Evolutionary conservation across 2,329 filamentous ascomycete species (phyloP).

Genomic region (Colletotrichum tropicicola): DNA sequence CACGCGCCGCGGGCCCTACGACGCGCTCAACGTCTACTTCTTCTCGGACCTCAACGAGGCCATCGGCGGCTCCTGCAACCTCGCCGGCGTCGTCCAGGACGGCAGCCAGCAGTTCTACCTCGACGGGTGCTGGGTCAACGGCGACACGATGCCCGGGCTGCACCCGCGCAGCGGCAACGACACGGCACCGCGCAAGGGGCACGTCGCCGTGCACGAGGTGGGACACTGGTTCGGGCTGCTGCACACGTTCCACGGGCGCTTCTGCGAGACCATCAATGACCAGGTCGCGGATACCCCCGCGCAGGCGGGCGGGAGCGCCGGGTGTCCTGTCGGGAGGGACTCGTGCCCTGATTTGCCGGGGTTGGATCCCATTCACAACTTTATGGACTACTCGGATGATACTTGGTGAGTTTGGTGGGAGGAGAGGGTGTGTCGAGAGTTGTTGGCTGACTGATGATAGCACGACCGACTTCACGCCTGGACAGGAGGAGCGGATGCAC

Average conservation of each 20-base stretch:
- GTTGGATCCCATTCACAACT: constrained; percentile 48
- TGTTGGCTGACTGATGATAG: not conserved
- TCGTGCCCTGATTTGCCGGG: constrained; percentile 42
- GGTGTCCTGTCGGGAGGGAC: constrained; percentile 48
- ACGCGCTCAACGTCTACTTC: constrained; percentile 55
- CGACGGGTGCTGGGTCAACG: constrained; percentile 51
- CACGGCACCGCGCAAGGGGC: constrained; percentile 30
- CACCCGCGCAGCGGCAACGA: constrained; percentile 41
- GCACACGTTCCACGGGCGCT: constrained; percentile 55
- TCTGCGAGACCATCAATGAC: constrained; percentile 46
- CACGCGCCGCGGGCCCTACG: constrained; percentile 56
- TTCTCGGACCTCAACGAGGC: constrained; percentile 32
- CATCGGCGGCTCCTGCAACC: constrained; percentile 40
- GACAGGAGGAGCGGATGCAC: constrained; percentile 26
- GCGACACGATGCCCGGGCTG: constrained; percentile 48
- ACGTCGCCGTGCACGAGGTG: constrained; percentile 49
- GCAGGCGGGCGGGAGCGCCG: constrained; percentile 40
- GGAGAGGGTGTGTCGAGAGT: rapidly evolving
- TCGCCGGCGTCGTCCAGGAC: constrained; percentile 44
- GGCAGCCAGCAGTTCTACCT: constrained; percentile 44
- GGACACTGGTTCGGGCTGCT: constrained; percentile 59
- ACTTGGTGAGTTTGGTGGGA: not conserved
- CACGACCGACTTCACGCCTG: constrained; percentile 25
- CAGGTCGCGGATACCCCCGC: constrained; percentile 51
- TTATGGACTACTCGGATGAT: constrained; percentile 52